Percentiles rank a stretch among this genome's conserved stretches.
phyloP scores from a whole-genome alignment of 768 basidiomycete genomes.

The Lactarius deliciosus region DNA sequence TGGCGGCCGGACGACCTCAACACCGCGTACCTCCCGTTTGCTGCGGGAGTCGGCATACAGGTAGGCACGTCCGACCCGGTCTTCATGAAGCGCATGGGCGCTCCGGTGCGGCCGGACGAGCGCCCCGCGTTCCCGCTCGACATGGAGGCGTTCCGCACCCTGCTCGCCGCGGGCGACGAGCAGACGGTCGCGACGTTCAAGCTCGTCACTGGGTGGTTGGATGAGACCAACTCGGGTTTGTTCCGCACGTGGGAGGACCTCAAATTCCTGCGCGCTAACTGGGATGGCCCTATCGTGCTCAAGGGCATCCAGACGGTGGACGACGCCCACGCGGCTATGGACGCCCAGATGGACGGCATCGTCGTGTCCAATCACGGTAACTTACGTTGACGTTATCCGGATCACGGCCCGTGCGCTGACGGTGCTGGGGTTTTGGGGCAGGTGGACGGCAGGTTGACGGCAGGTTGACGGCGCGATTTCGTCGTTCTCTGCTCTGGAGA shows the following conservation, averaged over 20 bases:
- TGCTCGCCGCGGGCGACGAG: slow-evolving; percentile 48
- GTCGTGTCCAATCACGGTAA: slow-evolving; percentile 79
- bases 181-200: slow-evolving; percentile 40
- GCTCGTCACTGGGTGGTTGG: slow-evolving; percentile 65
- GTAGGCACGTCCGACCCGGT: slow-evolving; percentile 73
- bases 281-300: slow-evolving; percentile 79
- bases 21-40: slow-evolving; percentile 63
- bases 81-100: slow-evolving; percentile 62
- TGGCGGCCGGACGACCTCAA: slow-evolving; percentile 79
- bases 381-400: slow-evolving; percentile 20
- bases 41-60: slow-evolving; percentile 62
- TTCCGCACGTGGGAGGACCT: slow-evolving; percentile 73
- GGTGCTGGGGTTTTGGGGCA: slow-evolving; percentile 29
- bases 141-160: slow-evolving; percentile 45
- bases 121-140: slow-evolving; percentile 60
- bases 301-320: slow-evolving; percentile 73
- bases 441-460: slow-evolving; percentile 59
- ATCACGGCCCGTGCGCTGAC: background rate
- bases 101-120: slow-evolving; percentile 44
- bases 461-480: slow-evolving; percentile 79
- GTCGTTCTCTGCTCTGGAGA: slow-evolving; percentile 67
- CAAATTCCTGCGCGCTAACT: slow-evolving; percentile 63
- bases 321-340: slow-evolving; percentile 71
- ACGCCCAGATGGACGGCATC: slow-evolving; percentile 66
- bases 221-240: slow-evolving; percentile 58